Conservation (phyloP, 495 filamentous ascomycete species). For the Diplogelasinospora grovesii region DNA sequence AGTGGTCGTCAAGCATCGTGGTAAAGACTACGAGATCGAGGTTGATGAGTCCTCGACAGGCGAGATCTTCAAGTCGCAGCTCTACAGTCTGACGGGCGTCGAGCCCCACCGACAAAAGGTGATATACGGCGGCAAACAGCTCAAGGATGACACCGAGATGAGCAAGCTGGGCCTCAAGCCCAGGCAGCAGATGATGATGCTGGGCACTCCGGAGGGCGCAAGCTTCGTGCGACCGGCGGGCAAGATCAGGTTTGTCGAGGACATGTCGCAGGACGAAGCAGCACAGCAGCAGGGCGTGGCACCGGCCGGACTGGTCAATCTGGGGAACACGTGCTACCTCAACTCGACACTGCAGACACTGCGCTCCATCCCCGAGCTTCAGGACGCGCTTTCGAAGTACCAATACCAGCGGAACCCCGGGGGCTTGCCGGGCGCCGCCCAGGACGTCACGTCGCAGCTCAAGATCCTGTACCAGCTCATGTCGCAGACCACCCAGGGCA, state of each 20-base stretch:
- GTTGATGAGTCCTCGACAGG: slow-evolving; percentile 77
- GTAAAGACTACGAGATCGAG: slow-evolving; percentile 90
- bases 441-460: slow-evolving; percentile 74
- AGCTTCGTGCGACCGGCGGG: slow-evolving; percentile 70
- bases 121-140: slow-evolving; percentile 82
- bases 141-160: slow-evolving; percentile 91
- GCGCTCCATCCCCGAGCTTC: slow-evolving; percentile 83
- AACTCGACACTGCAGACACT: slow-evolving; percentile 93
- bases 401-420: slow-evolving; percentile 26
- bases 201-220: slow-evolving; percentile 75
- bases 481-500: slow-evolving; percentile 83
- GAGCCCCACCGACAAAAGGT: slow-evolving; percentile 96
- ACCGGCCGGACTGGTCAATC: slow-evolving; percentile 83
- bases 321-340: slow-evolving; percentile 97
- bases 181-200: slow-evolving; percentile 89
- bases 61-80: slow-evolving; percentile 90
- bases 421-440: slow-evolving; percentile 31
- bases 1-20: slow-evolving; percentile 93
- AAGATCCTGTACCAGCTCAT: slow-evolving; percentile 89
- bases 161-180: slow-evolving; percentile 77
- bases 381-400: slow-evolving; percentile 70
- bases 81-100: slow-evolving; percentile 91
- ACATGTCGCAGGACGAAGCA: slow-evolving; percentile 94
- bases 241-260: slow-evolving; percentile 81
- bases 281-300: slow-evolving; percentile 76